Conservation (phyloP, 164 flowering plant species). For the Malania oleifera region DNA sequence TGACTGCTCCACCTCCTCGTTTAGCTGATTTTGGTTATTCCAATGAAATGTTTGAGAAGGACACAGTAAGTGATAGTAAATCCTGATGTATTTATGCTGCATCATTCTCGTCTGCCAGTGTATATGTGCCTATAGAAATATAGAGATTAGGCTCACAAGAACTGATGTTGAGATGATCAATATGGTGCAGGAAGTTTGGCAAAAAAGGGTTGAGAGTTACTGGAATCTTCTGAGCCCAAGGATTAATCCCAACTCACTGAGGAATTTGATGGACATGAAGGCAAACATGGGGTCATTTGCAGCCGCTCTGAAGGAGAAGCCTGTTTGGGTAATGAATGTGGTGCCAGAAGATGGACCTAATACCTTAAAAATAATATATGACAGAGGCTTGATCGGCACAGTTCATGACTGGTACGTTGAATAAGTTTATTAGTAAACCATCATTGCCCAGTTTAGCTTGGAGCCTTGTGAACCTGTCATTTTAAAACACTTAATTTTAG, state of each 20-base stretch:
- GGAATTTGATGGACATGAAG: conserved; percentile 51
- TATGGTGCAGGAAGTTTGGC: conserved; percentile 35
- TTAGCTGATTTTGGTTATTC: conserved; percentile 49
- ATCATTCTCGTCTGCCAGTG: neutral
- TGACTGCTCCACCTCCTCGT: conserved; percentile 39
- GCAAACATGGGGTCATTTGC: conserved; percentile 47
- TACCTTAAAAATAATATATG: conserved; percentile 38
- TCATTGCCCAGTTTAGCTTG: no score
- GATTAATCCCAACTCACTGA: conserved; percentile 26
- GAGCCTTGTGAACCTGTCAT: no score
- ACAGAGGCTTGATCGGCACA: conserved; percentile 41
- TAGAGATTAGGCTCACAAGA: neutral
- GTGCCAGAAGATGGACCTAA: conserved; percentile 47
- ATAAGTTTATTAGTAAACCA: no score
- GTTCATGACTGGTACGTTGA: conserved; percentile 34
- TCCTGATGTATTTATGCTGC: neutral
- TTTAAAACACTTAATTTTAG: no score
- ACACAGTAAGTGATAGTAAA: conserved; percentile 26
- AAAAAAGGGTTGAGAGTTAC: conserved; percentile 29
- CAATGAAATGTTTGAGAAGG: conserved; percentile 33
- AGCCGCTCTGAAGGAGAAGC: conserved; percentile 35
- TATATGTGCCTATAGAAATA: neutral
- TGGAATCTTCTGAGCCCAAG: conserved; percentile 41
- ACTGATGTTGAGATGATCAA: conserved; percentile 3
- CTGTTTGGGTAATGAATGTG: conserved; percentile 51